These are phyloP conservation scores for Moricandia moricandioides DNA, from an alignment of 345 rosid genomes.

Conservation along the genomic window DNA sequence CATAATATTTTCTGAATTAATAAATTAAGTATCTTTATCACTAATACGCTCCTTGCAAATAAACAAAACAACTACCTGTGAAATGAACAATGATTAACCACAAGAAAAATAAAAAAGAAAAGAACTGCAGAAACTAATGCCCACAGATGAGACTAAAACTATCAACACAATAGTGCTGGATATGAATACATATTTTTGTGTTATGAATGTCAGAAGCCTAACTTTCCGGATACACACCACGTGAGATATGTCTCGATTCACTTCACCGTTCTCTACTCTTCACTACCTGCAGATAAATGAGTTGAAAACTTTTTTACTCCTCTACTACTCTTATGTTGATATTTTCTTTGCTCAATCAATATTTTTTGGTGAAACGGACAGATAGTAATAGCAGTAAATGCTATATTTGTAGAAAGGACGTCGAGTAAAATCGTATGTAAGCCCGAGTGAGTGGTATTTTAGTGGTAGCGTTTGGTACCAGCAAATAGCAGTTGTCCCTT, in stretches of 20 bases:
- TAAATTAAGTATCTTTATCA: background rate
- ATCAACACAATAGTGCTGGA: background rate
- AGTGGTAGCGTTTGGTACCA: background rate
- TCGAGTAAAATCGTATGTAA: background rate
- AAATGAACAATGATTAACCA: constrained; percentile 20
- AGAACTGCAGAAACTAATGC: constrained; percentile 20
- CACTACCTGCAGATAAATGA: constrained; percentile 10
- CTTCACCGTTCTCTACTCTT: constrained; percentile 14
- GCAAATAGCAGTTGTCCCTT: background rate
- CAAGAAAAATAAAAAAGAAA: constrained; percentile 4
- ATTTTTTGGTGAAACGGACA: background rate
- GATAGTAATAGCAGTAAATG: background rate
- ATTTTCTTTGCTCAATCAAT: background rate
- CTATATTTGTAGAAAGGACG: background rate
- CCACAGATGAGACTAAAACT: constrained; percentile 6
- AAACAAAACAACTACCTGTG: constrained; percentile 2
- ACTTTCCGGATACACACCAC: constrained; percentile 33
- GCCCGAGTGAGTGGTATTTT: background rate
- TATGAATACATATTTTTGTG: constrained; percentile 17
- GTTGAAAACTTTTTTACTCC: constrained; percentile 7
- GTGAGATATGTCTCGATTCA: constrained; percentile 32
- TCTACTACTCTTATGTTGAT: background rate
- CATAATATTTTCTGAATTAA: background rate
- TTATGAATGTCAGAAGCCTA: constrained; percentile 31
- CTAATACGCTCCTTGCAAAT: background rate